Base-by-base conservation (phyloP, 768 basidiomycete species). In the Tephrocybe sp. region DNA sequence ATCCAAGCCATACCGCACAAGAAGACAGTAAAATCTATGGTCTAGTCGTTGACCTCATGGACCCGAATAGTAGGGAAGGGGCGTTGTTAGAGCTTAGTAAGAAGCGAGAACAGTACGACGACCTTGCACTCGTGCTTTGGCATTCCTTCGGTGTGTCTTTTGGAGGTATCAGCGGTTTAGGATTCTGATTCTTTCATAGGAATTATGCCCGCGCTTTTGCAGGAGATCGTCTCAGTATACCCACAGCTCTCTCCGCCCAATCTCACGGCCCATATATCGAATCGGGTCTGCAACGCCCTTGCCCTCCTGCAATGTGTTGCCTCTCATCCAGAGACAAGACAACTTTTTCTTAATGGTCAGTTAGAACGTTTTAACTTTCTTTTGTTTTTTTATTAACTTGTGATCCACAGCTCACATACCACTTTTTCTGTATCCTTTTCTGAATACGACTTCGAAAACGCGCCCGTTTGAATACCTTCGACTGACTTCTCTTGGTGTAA, bases 401-500 rank as follows among this genome's bases (percentile, higher is more conserved):
- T 41, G 82, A 13, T 49, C 81, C 81, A 17, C 60, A 92, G 96
- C 96, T 22, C 97, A 98, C 69, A 94, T 99, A 65, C 96, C 96
- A 35, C 82, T 99, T 54, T 98, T 99, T 74, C 78, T 99, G 61
- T 99, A 99, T 70, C 96, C 96, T 16, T 99, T 99, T 74, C 77
- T 99, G 60, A 99, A 99, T 70, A 99, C 96, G 5, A 99, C 94
- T 11, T 93, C 91, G 49, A 99, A 99, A 78, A 98, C 96, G 11
- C 84, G 96, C n/a, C 96, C 96, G 1, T 99, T 99, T 65, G 97
- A 99, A 75, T 99, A 99, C 69, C 84, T 99, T 47, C 87, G 97
- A n/a, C 83, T 99, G 49, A 99, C 97, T 11, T 97, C 94, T 34
- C 83, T 99, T n/a, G 97, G 97, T 33, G 97, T 99, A 55, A 99